A percentile compares a stretch with the other conserved stretches of the same genome.
phyloP scores from a whole-genome alignment of 2,329 filamentous ascomycete genomes.

The Botrytis medusae region DNA sequence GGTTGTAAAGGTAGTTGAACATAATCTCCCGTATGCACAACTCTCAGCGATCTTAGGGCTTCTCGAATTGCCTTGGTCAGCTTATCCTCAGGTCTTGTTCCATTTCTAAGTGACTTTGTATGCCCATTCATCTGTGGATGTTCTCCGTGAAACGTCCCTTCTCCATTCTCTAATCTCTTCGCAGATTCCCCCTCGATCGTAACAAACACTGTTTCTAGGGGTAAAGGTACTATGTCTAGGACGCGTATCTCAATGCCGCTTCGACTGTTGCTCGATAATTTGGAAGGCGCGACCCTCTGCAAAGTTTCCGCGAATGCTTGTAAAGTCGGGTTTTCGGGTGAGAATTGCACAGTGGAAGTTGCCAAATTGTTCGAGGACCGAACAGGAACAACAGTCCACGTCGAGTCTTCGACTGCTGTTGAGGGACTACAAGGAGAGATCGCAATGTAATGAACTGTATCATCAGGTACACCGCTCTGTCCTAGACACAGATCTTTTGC shows the following conservation, averaged over 20 bases:
- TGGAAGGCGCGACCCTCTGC: constrained; percentile 72
- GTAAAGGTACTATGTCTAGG: constrained; percentile 75
- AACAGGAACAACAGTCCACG: constrained; percentile 86
- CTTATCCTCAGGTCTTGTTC: constrained; percentile 52
- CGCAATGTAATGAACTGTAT: constrained; percentile 61
- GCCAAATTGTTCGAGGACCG: constrained; percentile 62
- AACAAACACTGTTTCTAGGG: constrained; percentile 83
- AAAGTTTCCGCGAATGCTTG: constrained; percentile 77
- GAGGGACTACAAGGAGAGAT: constrained; percentile 71
- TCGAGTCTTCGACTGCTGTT: constrained; percentile 56
- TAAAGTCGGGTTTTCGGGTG: constrained; percentile 68
- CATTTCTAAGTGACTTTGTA: constrained; percentile 37
- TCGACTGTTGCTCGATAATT: constrained; percentile 69
- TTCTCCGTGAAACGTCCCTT: constrained; percentile 75
- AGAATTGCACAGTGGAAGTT: constrained; percentile 77
- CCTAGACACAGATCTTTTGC: constrained; percentile 75
- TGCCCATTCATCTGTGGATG: constrained; percentile 50
- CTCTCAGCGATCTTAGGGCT: constrained; percentile 67
- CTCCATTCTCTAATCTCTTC: constrained; percentile 76
- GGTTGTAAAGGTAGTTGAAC: constrained; percentile 74
- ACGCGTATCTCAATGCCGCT: constrained; percentile 81
- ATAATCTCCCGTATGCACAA: constrained; percentile 83
- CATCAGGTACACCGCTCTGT: constrained; percentile 47
- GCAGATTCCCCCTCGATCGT: constrained; percentile 79
- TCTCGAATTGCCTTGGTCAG: constrained; percentile 68